phyloP scores from a whole-genome alignment of 768 basidiomycete species.

The Tulasnella sp. region DNA sequence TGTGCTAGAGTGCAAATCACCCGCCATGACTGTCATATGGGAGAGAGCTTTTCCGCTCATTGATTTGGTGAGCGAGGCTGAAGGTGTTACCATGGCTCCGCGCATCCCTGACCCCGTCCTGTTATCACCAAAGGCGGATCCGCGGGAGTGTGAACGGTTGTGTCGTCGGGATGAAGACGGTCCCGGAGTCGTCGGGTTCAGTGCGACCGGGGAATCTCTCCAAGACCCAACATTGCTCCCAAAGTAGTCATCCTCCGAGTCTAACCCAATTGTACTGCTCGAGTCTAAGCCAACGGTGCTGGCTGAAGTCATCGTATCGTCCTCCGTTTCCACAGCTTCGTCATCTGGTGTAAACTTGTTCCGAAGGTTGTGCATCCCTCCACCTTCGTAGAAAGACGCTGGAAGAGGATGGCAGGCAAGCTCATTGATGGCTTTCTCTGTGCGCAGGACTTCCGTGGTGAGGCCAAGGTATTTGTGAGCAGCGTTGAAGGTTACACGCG shows the following conservation, averaged over 20 bases:
- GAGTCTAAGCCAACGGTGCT: neutral
- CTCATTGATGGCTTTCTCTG: slow-evolving; percentile 95
- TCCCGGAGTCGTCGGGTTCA: slow-evolving; percentile 1
- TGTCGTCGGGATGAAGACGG: neutral
- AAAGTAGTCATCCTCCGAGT: slow-evolving; percentile 22
- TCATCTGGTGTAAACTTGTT: slow-evolving; percentile 63
- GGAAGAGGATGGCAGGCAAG: slow-evolving; percentile 95
- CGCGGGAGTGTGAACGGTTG: neutral
- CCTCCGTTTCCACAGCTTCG: slow-evolving; percentile 11
- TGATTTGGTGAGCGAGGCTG: neutral
- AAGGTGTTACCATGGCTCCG: neutral
- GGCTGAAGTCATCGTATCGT: slow-evolving; percentile 9
- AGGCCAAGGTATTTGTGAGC: slow-evolving; percentile 94
- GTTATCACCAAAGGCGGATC: neutral
- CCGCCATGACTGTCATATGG: slow-evolving; percentile 61
- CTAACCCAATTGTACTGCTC: slow-evolving; percentile 1
- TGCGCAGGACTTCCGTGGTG: slow-evolving; percentile 89
- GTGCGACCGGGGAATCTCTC: neutral
- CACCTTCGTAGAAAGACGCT: slow-evolving; percentile 80
- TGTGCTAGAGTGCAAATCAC: slow-evolving; percentile 61
- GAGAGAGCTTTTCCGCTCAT: slow-evolving; percentile 26
- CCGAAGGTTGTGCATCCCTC: slow-evolving; percentile 80
- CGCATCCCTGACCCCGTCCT: neutral
- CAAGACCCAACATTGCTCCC: neutral
- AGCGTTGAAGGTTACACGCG: slow-evolving; percentile 94